A percentile compares a stretch with the other conserved stretches of the same genome.
Conservation (phyloP, 1,284 basidiomycete species). For the Ceratobasidium theobromae region DNA sequence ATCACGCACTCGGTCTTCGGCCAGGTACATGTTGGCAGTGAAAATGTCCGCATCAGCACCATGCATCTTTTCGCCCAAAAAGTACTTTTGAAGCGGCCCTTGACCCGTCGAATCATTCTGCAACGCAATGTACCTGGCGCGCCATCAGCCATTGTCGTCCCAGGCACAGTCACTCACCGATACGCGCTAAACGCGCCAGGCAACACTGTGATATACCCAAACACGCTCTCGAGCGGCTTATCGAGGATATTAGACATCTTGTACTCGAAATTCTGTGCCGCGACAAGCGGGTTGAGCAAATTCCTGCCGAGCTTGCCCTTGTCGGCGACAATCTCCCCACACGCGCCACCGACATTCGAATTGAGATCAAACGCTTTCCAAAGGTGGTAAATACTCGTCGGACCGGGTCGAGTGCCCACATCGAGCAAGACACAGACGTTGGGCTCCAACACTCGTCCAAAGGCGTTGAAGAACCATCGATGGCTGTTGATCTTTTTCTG, state of each 20-base stretch:
- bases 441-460: constrained; percentile 68
- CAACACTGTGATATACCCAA: constrained; percentile 91
- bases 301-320: constrained; percentile 81
- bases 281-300: constrained; percentile 81
- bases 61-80: constrained; percentile 92
- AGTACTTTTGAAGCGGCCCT: constrained; percentile 91
- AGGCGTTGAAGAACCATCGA: constrained; percentile 90
- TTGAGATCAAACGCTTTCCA: constrained; percentile 99
- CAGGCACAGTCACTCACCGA: constrained; percentile 44
- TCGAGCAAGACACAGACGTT: constrained; percentile 95
- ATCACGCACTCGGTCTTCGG: constrained; percentile 73
- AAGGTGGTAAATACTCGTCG: constrained; percentile 88
- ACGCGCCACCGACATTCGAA: constrained; percentile 93
- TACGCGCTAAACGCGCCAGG: constrained; percentile 95
- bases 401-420: constrained; percentile 90
- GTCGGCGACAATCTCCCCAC: constrained; percentile 93
- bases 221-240: constrained; percentile 73
- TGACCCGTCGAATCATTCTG: constrained; percentile 82
- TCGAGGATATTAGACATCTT: constrained; percentile 95
- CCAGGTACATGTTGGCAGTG: constrained; percentile 94
- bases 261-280: constrained; percentile 95
- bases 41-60: constrained; percentile 87
- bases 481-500: constrained; percentile 64
- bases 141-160: not conserved
- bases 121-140: constrained; percentile 72